Base-by-base conservation (phyloP, 2,329 filamentous ascomycete species). In the Cercospora nicotianae region DNA sequence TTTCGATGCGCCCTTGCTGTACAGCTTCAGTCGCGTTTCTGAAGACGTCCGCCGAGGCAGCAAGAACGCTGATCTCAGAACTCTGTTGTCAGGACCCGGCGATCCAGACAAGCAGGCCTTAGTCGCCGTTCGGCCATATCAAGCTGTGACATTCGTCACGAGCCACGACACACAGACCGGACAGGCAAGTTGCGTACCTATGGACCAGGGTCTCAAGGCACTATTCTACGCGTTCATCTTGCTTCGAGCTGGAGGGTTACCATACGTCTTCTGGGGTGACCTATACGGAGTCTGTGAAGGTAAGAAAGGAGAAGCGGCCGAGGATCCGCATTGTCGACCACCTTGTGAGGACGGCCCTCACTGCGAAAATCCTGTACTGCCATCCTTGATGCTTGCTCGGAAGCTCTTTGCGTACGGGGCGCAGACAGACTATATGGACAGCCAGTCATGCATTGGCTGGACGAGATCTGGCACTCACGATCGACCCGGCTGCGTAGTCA, bases 211-310 rank as follows among this genome's bases (percentile, higher is more conserved):
- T 80, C 91, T 93, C 81, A 91, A 91, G 77, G 85, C 89, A 0
- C 82, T 92, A 16, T 91, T 90, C 12, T 92, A 93, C 77, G 81
- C 89, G 0, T 83, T 93, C 55, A 91, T 92, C 65, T 85, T 93
- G 1, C 86, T 93, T 28, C 85, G 88, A 12, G 79, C 83, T 60
- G 81, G 86, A 36, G 89, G 89, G 16, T 84, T 87, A 30, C 90
- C 90, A 0, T 91, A 87, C 72, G 80, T 91, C 39, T 92, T 92
- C 76, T 92, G 89, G 75, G 89, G 89, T 26, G 89, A 92, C 74
- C 77, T 91, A 0, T 91, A 90, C 77, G 89, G 89, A 23, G 87
- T 88, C 60, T 80, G 81, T 61, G 83, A 79, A 6, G 59, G 59
- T 42, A 62, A 65, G 36, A 60, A 55, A 23, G 64, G 64, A 31